Conservation (phyloP, 441 rosid species). For the Populus hybrid region DNA sequence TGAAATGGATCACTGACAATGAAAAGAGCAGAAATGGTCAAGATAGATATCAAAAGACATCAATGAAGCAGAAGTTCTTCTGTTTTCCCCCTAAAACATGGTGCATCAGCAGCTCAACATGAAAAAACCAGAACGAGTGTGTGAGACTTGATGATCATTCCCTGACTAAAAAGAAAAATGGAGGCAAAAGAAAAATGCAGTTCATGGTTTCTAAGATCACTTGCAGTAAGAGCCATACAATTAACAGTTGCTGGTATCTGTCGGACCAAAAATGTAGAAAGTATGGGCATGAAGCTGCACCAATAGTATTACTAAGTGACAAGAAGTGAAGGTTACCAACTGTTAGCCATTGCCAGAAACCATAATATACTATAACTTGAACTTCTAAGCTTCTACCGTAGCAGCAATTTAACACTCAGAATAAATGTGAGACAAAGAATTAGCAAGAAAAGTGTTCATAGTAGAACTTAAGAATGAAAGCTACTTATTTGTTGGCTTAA, state of each 20-base stretch:
- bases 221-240: constrained; percentile 18
- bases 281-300: neutral
- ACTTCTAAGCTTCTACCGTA: neutral
- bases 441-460: neutral
- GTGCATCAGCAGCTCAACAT: neutral
- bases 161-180: no score
- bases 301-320: neutral
- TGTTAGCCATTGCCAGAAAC: neutral
- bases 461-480: neutral
- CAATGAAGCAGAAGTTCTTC: neutral
- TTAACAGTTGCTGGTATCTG: constrained; percentile 11
- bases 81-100: neutral
- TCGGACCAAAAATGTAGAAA: constrained; percentile 3
- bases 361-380: neutral
- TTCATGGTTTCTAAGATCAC: neutral
- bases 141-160: no score
- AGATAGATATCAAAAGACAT: constrained; percentile 10
- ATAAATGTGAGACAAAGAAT: neutral
- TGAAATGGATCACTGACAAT: constrained; percentile 41
- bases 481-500: constrained; percentile 2
- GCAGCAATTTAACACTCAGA: neutral
- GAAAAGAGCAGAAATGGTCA: constrained; percentile 14
- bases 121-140: neutral
- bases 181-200: no score
- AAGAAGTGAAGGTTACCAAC: neutral